A percentile compares a stretch with the other conserved stretches of the same genome.
phyloP scores from a whole-genome alignment of 2,329 filamentous ascomycete species.

The Parastagonospora nodorum region DNA sequence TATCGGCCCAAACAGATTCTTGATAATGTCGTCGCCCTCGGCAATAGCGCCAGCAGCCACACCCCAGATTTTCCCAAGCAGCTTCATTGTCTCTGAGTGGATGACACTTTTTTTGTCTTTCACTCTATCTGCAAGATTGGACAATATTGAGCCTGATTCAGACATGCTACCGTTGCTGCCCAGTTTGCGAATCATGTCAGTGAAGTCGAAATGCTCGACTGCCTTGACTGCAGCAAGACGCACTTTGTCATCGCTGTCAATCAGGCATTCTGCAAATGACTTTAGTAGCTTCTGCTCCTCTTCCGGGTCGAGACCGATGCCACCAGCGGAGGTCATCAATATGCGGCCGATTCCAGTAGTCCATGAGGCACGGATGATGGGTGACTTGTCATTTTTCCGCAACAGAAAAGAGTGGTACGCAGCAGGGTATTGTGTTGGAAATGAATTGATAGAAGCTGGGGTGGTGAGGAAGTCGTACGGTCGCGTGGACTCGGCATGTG shows the following conservation, averaged over 20 bases:
- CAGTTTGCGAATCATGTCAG: constrained; percentile 80
- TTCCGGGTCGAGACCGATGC: constrained; percentile 81
- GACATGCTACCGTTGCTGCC: constrained; percentile 75
- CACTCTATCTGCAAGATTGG: constrained; percentile 82
- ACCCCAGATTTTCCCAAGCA: constrained; percentile 89
- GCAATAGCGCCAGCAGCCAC: constrained; percentile 87
- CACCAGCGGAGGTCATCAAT: constrained; percentile 86
- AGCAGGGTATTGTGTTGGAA: constrained; percentile 77
- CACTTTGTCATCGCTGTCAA: constrained; percentile 89
- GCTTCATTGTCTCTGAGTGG: constrained; percentile 82
- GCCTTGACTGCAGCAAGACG: constrained; percentile 86
- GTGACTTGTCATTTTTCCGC: constrained; percentile 83
- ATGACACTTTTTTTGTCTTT: constrained; percentile 84
- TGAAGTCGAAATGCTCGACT: constrained; percentile 79
- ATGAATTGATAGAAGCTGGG: constrained; percentile 86
- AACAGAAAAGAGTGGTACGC: constrained; percentile 86
- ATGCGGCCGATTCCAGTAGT: constrained; percentile 83
- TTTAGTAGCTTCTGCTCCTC: constrained; percentile 79
- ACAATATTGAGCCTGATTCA: constrained; percentile 77
- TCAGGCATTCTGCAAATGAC: constrained; percentile 77
- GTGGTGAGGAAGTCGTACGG: constrained; percentile 71
- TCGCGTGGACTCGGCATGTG: constrained; percentile 34
- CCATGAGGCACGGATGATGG: constrained; percentile 84
- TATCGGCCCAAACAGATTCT: constrained; percentile 75
- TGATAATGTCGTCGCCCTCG: constrained; percentile 77